Evolutionary conservation across 352 stramenopile genomes (phyloP).

Genomic region (Thraustochytrium sp.): DNA sequence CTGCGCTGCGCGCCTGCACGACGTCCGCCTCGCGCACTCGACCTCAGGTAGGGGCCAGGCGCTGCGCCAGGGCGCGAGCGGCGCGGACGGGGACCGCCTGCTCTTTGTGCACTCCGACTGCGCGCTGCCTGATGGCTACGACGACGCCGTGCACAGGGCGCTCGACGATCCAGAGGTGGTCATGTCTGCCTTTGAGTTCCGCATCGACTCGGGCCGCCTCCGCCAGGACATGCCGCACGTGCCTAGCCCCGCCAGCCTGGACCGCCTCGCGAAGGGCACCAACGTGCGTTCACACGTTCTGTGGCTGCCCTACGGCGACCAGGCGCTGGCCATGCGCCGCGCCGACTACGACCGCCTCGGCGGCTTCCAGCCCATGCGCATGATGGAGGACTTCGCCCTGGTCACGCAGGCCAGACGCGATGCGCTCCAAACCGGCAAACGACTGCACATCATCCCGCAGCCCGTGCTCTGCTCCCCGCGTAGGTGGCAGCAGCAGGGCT

Average conservation of each 20-base stretch:
- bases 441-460: not conserved
- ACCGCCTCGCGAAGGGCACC: constrained; percentile 10
- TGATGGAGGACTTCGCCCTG: constrained; percentile 43
- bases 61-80: not conserved
- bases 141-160: not conserved
- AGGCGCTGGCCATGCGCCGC: not conserved
- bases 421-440: not conserved
- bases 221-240: not conserved
- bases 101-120: constrained; percentile 29
- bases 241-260: not conserved
- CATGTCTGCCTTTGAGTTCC: not conserved
- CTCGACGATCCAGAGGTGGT: not conserved
- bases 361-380: constrained; percentile 4
- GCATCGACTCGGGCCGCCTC: not conserved
- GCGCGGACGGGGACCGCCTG: not conserved
- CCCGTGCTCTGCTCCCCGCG: not conserved
- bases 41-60: not conserved
- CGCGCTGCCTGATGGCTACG: not conserved
- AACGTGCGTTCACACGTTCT: not conserved
- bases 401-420: not conserved
- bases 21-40: not conserved
- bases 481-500: constrained; percentile 17
- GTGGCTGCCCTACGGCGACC: constrained; percentile 41
- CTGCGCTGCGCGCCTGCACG: not conserved
- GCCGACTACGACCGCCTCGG: constrained; percentile 8